phyloP scores from a whole-genome alignment of 2,329 filamentous ascomycete species.

The Neonectria hederae region DNA sequence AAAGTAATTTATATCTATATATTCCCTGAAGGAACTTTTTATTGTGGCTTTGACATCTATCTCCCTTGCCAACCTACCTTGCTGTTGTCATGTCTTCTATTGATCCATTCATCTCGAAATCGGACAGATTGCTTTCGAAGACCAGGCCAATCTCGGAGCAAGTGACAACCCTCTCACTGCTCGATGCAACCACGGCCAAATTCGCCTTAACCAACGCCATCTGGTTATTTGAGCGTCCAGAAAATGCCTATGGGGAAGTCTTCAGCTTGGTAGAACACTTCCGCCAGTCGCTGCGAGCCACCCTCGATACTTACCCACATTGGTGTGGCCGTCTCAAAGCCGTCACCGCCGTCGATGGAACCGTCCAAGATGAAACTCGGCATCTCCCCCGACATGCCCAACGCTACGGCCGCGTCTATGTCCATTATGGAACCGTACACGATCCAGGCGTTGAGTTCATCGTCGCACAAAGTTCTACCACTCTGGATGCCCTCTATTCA shows the following conservation, averaged over 20 bases:
- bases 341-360: conserved; percentile 22
- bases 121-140: not conserved
- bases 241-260: not conserved
- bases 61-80: too few relatives aligned
- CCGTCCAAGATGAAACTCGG: conserved; percentile 6
- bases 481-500: conserved; percentile 26
- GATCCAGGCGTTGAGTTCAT: conserved; percentile 39
- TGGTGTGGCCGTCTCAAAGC: conserved; percentile 34
- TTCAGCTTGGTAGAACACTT: conserved; percentile 17
- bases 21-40: not conserved
- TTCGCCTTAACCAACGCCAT: conserved; percentile 36
- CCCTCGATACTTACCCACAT: conserved; percentile 33
- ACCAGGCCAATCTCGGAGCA: not conserved
- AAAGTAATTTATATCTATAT: too few relatives aligned
- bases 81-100: not conserved
- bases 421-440: conserved; percentile 19
- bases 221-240: conserved; percentile 34
- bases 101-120: not conserved
- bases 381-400: conserved; percentile 32
- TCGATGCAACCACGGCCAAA: conserved; percentile 37
- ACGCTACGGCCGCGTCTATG: conserved; percentile 36
- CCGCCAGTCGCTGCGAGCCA: conserved; percentile 8
- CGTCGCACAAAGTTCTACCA: conserved; percentile 17
- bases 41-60: too few relatives aligned
- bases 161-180: conserved; percentile 29